Percentiles rank a stretch among this genome's conserved stretches.
phyloP scores from a whole-genome alignment of 1,284 basidiomycete species.

The Apiotrichum sp. region DNA sequence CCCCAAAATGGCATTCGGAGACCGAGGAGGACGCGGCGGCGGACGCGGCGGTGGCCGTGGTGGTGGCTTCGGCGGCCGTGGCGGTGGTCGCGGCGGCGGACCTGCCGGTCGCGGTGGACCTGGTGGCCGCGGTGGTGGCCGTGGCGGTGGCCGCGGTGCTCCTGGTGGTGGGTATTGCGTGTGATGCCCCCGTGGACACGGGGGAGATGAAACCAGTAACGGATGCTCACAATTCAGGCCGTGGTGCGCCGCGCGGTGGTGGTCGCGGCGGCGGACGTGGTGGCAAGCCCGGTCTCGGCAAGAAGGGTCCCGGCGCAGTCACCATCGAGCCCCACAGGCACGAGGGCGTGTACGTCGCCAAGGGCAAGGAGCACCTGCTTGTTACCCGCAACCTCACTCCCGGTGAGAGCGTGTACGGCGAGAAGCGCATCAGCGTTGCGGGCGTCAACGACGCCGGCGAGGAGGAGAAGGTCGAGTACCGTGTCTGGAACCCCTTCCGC shows the following conservation, averaged over 20 bases:
- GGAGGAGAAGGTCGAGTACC: conserved; percentile 88
- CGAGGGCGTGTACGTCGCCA: conserved; percentile 86
- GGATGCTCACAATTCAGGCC: conserved; percentile 10
- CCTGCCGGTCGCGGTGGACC: conserved; percentile 30
- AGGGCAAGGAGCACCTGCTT: conserved; percentile 87
- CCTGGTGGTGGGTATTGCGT: conserved; percentile 29
- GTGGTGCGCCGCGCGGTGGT: conserved; percentile 45
- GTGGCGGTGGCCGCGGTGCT: conserved; percentile 8
- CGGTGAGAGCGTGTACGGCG: conserved; percentile 96
- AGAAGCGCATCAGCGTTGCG: conserved; percentile 87
- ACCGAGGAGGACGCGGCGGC: conserved; percentile 49
- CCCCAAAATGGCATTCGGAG: conserved; percentile 47
- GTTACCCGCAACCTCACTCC: conserved; percentile 98
- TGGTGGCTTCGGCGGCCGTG: conserved; percentile 34
- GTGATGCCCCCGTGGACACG: no score
- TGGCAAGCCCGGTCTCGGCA: conserved; percentile 50
- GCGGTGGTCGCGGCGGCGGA: conserved; percentile 26
- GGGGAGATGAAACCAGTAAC: no score
- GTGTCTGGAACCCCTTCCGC: conserved; percentile 99
- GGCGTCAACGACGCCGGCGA: conserved; percentile 56
- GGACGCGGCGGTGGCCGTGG: conserved; percentile 46
- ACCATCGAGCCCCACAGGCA: conserved; percentile 95
- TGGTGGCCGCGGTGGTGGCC: conserved; percentile 30
- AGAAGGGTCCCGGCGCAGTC: conserved; percentile 76
- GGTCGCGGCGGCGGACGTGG: conserved; percentile 50